These are phyloP conservation scores for Saccharomycopsis amapae DNA, from an alignment of 805 yeast genomes.

Conservation along the genomic window DNA sequence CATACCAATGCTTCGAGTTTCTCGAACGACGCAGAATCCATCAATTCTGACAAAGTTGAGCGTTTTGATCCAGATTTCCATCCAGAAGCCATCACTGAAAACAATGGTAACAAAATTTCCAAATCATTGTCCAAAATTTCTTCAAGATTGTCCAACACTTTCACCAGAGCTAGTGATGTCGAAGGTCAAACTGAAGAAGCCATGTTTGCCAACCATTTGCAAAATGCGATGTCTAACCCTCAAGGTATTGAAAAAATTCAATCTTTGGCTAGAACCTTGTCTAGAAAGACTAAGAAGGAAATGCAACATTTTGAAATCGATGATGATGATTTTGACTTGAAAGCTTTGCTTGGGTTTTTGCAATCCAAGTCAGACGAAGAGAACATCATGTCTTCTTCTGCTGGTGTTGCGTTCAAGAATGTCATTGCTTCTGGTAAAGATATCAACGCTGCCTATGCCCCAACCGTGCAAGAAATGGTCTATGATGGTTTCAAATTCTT, in stretches of 20 bases:
- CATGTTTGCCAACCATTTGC: conserved; percentile 19
- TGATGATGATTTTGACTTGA: conserved; percentile 40
- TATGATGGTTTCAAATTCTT: conserved; percentile 33
- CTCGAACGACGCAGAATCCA: conserved; percentile 4
- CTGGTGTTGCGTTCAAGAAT: conserved; percentile 43
- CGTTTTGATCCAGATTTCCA: conserved; percentile 8
- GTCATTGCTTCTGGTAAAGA: conserved; percentile 41
- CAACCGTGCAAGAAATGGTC: conserved; percentile 39
- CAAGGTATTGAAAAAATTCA: conserved; percentile 32
- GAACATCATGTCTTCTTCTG: conserved; percentile 40
- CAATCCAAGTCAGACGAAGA: conserved; percentile 34
- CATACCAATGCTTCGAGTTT: too few species aligned
- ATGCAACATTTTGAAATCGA: conserved; percentile 39
- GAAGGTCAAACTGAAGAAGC: conserved; percentile 18
- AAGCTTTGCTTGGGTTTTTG: conserved; percentile 35
- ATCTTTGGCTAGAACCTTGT: conserved; percentile 44
- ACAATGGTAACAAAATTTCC: neutral
- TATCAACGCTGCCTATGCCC: conserved; percentile 45
- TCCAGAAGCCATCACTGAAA: conserved; percentile 5
- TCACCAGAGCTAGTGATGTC: conserved; percentile 9
- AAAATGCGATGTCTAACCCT: conserved; percentile 25
- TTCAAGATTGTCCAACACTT: conserved; percentile 8
- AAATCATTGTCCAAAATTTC: conserved; percentile 10
- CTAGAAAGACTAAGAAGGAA: conserved; percentile 42
- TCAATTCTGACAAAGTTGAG: conserved; percentile 7